Evolutionary conservation across 2,329 filamentous ascomycete species (phyloP), one percentile per base, ranked within the genome.

Genomic region (Macroventuria anomochaeta): DNA sequence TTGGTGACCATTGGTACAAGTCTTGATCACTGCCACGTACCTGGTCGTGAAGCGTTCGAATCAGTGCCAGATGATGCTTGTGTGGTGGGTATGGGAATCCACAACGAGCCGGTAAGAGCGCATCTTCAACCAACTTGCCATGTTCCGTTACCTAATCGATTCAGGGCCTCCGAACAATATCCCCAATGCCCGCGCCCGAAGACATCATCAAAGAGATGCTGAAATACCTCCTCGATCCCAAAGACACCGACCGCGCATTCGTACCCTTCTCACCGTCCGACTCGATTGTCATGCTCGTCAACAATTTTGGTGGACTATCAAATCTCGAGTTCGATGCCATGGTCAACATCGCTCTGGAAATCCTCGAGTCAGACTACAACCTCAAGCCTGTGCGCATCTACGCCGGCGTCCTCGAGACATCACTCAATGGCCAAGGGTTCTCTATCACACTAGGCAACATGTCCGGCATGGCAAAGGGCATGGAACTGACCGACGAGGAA

Each of bases 361-460:
- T 77, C 11, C 68, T 82, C 20, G 62, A 79, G 41, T 65, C 66
- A 5, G 78, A 79, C 49, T 83, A 79, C 78, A 74, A 76, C 3
- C 81, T 83, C 42, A 72, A 69, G 6, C 81, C 81, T 1, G 64
- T 67, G 10, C 76, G 80, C 39, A 77, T 81, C 34, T 80, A 81
- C 56, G 75, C 76, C 1, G 78, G 77, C 6, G 70, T 76, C 2
- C 80, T 84, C 38, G 81, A 83, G 54, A 83, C 81, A 0, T 83
- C 80, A 0, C 69, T 84, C 7, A 84, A 84, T 58, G 82, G 78
- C 1, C 81, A 82, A 6, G 82, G 82, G 4, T 84, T 83, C 74
- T 82, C 79, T 7, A 79, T 84, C 26, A 83, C 81, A 0, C 67
- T 85, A 0, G 80, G 80, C 26, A 84, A 84, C 58, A 69, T 84